Conservation (phyloP, 176 grass and related monocot species). For the Oryza brachyantha region DNA sequence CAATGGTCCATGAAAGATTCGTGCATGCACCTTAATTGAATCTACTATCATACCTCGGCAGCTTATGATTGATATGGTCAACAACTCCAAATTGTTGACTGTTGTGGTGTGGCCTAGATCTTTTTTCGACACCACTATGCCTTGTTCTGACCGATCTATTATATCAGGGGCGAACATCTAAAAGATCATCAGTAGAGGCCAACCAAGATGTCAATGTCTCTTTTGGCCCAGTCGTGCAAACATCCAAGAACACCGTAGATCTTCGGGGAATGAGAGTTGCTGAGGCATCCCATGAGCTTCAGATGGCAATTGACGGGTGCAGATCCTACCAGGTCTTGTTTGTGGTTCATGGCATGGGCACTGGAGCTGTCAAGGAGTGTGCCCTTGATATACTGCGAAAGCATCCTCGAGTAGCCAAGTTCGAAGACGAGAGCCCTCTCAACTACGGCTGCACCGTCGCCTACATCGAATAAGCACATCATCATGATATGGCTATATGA, state of each 20-base stretch:
- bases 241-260: conserved; percentile 66
- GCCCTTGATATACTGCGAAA: conserved; percentile 42
- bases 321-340: conserved; percentile 50
- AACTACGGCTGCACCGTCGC: conserved; percentile 77
- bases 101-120: background rate
- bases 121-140: background rate
- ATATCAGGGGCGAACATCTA: conserved; percentile 11
- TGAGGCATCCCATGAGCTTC: conserved; percentile 50
- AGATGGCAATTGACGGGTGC: conserved; percentile 54
- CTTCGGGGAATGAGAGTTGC: conserved; percentile 53
- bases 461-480: conserved; percentile 43
- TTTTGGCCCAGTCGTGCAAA: conserved; percentile 57
- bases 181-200: background rate
- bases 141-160: background rate
- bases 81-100: background rate
- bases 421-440: conserved; percentile 61
- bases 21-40: conserved; percentile 33
- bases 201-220: conserved; percentile 8
- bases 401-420: conserved; percentile 62
- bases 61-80: conserved; percentile 8
- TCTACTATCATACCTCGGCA: conserved; percentile 12
- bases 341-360: conserved; percentile 64
- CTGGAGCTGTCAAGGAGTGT: conserved; percentile 51
- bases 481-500: too few relatives aligned
- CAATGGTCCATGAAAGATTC: conserved; percentile 29